Percentiles rank a stretch among this genome's conserved stretches.
Conservation (phyloP, 352 stramenopile species). For the Phytophthora fragariaefolia region DNA sequence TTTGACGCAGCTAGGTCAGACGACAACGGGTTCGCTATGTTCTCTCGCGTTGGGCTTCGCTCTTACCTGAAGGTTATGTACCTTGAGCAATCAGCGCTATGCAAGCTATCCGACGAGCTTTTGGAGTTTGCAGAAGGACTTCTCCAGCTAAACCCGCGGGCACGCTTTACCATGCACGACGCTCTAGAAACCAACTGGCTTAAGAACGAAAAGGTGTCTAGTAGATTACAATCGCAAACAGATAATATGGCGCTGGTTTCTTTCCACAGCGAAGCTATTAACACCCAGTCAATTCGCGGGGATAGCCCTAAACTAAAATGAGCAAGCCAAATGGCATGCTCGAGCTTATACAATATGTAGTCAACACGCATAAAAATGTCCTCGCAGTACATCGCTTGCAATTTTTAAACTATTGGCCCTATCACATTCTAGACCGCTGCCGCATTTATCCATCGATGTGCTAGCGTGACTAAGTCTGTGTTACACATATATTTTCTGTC, state of each 20-base stretch:
- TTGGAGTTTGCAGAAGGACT: slow-evolving; percentile 86
- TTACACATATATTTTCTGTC: too few species aligned
- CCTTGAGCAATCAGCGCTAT: slow-evolving; percentile 65
- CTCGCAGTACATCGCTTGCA: too few species aligned
- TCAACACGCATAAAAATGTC: too few species aligned
- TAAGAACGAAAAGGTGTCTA: slow-evolving; percentile 27
- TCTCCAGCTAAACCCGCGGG: slow-evolving; percentile 81
- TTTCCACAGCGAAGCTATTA: slow-evolving; percentile 18
- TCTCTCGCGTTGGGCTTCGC: slow-evolving; percentile 49
- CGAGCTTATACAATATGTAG: too few species aligned
- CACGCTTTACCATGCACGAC: slow-evolving; percentile 72
- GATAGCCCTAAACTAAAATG: slow-evolving; percentile 1
- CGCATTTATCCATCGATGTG: too few species aligned
- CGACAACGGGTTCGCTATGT: slow-evolving; percentile 68
- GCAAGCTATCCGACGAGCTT: slow-evolving; percentile 59
- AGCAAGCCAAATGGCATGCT: too few species aligned
- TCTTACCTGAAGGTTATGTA: slow-evolving; percentile 70
- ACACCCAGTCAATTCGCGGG: background rate
- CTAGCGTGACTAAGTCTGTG: too few species aligned
- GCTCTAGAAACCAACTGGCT: slow-evolving; percentile 78
- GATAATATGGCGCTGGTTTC: slow-evolving; percentile 22
- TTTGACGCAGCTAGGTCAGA: slow-evolving; percentile 51
- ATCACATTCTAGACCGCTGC: too few species aligned
- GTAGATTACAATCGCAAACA: slow-evolving; percentile 1
- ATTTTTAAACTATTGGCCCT: too few species aligned